Conservation (phyloP, 2,329 filamentous ascomycete genomes). For the Sclerotinia borealis region DNA sequence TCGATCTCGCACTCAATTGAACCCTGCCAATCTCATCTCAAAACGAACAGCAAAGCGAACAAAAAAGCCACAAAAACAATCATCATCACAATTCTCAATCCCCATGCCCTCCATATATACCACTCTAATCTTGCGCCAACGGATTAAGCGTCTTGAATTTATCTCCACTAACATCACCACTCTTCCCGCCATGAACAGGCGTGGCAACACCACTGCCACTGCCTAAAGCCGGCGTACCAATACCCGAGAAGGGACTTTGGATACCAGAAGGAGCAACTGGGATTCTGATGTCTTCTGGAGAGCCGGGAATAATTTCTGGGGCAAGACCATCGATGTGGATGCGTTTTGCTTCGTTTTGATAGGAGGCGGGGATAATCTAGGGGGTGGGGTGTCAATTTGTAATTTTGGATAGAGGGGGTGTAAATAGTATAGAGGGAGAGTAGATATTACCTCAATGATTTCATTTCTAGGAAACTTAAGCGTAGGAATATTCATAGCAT, state of each 20-base stretch:
- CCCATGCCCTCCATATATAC: not conserved
- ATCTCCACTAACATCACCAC: not conserved
- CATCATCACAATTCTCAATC: too few relatives aligned
- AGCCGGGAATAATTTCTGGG: constrained; percentile 61
- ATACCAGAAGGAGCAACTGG: constrained; percentile 58
- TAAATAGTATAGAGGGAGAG: not conserved
- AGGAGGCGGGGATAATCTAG: constrained; percentile 86
- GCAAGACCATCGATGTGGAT: constrained; percentile 73
- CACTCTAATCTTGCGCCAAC: not conserved
- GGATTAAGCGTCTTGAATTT: not conserved
- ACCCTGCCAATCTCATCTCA: too few relatives aligned
- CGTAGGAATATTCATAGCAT: constrained; percentile 86
- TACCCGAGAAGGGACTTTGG: constrained; percentile 25
- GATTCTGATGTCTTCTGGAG: constrained; percentile 75
- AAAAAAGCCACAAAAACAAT: too few relatives aligned
- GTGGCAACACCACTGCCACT: not conserved
- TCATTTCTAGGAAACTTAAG: constrained; percentile 93
- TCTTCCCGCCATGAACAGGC: not conserved
- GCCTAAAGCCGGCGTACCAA: constrained; percentile 21
- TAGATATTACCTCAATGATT: constrained; percentile 78
- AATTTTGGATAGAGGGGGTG: constrained; percentile 5
- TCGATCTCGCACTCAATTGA: too few relatives aligned
- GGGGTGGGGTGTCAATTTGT: not conserved
- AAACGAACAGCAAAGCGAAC: too few relatives aligned
- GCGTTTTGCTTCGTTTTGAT: constrained; percentile 91